phyloP scores from a whole-genome alignment of 441 rosid genomes.

The Pelargonium australe region DNA sequence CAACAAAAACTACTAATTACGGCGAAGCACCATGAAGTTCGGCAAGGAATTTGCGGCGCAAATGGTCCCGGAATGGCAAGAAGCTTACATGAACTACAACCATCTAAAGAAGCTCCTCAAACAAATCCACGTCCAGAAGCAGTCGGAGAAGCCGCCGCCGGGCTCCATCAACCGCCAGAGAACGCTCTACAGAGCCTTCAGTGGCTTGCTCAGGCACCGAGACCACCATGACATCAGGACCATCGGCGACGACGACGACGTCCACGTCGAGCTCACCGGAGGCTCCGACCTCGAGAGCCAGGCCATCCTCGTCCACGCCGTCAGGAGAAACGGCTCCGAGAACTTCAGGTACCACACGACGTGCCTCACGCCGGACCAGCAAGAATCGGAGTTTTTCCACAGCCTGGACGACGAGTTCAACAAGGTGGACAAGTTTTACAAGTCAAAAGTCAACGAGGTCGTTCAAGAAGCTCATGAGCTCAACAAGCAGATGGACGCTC shows the following conservation, averaged over 20 bases:
- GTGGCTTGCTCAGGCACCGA: background rate
- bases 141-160: background rate
- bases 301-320: background rate
- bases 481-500: constrained; percentile 2
- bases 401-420: background rate
- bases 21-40: too few species aligned
- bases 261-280: too few species aligned
- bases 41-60: too few species aligned
- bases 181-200: background rate
- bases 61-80: too few species aligned
- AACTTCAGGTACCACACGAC: background rate
- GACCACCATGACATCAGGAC: background rate
- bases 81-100: too few species aligned
- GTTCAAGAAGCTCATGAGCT: background rate
- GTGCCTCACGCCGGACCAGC: background rate
- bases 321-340: background rate
- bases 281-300: background rate
- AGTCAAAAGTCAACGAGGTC: background rate
- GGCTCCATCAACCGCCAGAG: background rate
- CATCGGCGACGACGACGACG: too few species aligned
- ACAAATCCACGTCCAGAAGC: background rate
- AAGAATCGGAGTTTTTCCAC: background rate
- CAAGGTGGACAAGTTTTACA: constrained; percentile 1
- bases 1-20: too few species aligned
- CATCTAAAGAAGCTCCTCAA: too few species aligned